Evolutionary conservation across 23 red algal species (phyloP).

Genomic region (Cyanidioschyzon merolae): DNA sequence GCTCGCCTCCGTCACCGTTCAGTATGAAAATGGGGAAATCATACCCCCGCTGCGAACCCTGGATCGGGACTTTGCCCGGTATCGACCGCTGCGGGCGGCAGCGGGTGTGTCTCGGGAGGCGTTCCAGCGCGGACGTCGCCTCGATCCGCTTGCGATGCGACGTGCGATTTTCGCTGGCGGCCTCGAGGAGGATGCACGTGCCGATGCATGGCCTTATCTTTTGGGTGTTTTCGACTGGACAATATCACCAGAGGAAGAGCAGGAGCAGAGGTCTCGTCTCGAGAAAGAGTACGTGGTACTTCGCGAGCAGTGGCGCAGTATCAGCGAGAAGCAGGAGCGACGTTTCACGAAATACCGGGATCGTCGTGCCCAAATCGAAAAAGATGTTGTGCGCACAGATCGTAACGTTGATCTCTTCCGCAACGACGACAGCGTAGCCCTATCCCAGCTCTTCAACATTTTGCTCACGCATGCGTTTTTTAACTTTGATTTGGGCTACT

Average conservation of each 20-base stretch:
- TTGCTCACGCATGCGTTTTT: conserved; percentile 66
- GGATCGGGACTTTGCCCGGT: not conserved
- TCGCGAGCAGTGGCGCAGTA: conserved; percentile 25
- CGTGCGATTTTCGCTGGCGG: conserved; percentile 71
- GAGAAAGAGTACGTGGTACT: conserved; percentile 31
- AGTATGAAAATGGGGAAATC: not conserved
- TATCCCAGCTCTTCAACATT: conserved; percentile 34
- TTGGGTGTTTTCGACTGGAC: conserved; percentile 53
- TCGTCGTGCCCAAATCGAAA: conserved; percentile 60
- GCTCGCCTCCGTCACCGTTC: not conserved
- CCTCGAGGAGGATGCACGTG: conserved; percentile 38
- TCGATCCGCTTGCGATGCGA: conserved; percentile 40
- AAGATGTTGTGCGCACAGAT: conserved; percentile 94
- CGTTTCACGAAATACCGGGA: conserved; percentile 36
- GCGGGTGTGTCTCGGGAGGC: not conserved
- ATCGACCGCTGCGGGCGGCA: not conserved
- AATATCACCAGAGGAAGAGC: conserved; percentile 27
- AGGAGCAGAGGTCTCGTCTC: conserved; percentile 5
- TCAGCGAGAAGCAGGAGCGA: conserved; percentile 38
- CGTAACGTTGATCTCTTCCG: conserved; percentile 48
- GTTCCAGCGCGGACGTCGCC: not conserved
- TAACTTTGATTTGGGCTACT: conserved; percentile 67
- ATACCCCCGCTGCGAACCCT: not conserved
- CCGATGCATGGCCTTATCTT: conserved; percentile 50
- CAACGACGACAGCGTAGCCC: conserved; percentile 32